These are phyloP conservation scores for Aphelidium insulamus DNA, from an alignment of 371 early-diverging fungal genomes.

Conservation along the genomic window DNA sequence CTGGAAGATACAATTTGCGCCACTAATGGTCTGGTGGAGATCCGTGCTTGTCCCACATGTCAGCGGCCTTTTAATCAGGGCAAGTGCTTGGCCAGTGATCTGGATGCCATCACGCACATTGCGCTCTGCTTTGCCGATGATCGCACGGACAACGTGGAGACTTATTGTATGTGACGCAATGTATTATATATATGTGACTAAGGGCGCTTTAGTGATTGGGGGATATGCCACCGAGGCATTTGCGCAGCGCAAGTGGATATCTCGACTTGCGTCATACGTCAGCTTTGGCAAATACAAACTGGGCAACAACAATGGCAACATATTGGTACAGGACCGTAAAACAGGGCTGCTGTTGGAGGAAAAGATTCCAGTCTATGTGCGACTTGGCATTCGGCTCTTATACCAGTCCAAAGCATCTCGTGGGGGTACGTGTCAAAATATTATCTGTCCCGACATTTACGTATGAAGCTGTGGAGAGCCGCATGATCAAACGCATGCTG, in stretches of 20 bases:
- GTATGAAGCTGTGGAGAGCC: slow-evolving; percentile 8
- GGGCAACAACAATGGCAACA: slow-evolving; percentile 52
- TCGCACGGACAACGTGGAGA: too few species aligned
- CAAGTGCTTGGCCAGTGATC: slow-evolving; percentile 27
- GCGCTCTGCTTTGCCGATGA: slow-evolving; percentile 43
- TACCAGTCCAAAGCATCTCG: slow-evolving; percentile 25
- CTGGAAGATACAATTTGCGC: too few species aligned
- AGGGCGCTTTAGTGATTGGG: slow-evolving; percentile 42
- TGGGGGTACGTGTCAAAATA: neutral
- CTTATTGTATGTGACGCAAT: too few species aligned
- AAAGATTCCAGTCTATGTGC: slow-evolving; percentile 57
- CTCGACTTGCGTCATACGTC: slow-evolving; percentile 43
- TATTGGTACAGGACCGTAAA: slow-evolving; percentile 46
- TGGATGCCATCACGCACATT: slow-evolving; percentile 56
- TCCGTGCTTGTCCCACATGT: slow-evolving; percentile 48
- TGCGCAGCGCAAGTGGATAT: slow-evolving; percentile 58
- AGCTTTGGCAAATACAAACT: slow-evolving; percentile 46
- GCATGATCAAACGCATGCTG: slow-evolving; percentile 12
- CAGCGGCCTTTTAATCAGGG: slow-evolving; percentile 28
- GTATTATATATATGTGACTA: too few species aligned
- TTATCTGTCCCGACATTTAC: slow-evolving; percentile 3
- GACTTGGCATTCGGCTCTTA: slow-evolving; percentile 56
- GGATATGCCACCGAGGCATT: slow-evolving; percentile 53
- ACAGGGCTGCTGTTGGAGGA: slow-evolving; percentile 58
- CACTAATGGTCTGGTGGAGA: too few species aligned